Base-by-base conservation (phyloP, 208 protist genomes). In the Crithidia sp. region DNA sequence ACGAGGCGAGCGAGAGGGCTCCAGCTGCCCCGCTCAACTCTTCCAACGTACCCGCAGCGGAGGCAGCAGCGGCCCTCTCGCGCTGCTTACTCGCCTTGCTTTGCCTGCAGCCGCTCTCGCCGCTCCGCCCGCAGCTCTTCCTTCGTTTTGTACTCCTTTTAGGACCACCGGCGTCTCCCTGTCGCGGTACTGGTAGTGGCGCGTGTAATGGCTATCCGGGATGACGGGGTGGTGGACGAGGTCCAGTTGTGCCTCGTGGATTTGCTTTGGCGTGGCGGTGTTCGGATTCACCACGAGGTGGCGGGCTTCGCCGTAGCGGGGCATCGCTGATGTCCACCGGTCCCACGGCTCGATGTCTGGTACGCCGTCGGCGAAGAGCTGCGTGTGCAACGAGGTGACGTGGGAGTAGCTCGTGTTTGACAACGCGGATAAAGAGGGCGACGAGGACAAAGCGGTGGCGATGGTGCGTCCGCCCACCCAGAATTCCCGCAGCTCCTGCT, bases 301-400 rank as follows among this genome's bases (percentile, higher is more conserved):
- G 52, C 43, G 57, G 39, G 36, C 4, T n/a, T 73, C 66, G 39
- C 73, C 79, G 77, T 93, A 95, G 57, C 88, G 84, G 12, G 88
- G 91, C 58, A 89, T 73, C 5, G 76, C 57, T 37, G 86, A 86
- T 14, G 86, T 84, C 87, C 87, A 94, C 17, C 81, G 67, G 67
- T 95, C 91, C 89, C 91, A 95, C 73, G 91, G 91, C 74, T 93
- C 87, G 14, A 95, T 83, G 67, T 95, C 90, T 0, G 90, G 90
- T 56, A 95, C 87, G 39, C 90, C 90, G 13, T 90, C 79, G 0
- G 50, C 63, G 66, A 91, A 89, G 45, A 93, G 79, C 44, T 77
- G 70, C 40, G 49, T 69, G 0, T 90, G 54, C 16, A 92, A 53
- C 8, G 87, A 92, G 73, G 84, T 79, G 3, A 64, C 71, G 4